Evolutionary conservation across 163 green algal species (phyloP), one percentile per base, ranked within the genome.

Genomic region (Chlorella variabilis): DNA sequence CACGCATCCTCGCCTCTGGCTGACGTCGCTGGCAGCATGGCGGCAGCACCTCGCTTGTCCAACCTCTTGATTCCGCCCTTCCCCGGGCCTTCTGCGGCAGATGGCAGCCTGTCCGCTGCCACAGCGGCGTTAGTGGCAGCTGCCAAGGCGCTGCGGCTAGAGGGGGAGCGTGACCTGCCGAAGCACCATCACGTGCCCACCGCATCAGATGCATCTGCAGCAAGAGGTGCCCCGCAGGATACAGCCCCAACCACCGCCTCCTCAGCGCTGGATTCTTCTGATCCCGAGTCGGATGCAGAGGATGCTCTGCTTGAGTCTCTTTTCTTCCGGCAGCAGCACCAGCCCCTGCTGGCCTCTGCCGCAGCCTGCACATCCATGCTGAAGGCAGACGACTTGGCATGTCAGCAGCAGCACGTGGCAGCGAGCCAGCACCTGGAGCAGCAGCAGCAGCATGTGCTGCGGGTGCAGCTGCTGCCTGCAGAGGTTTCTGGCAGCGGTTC

Each of bases 11-110:
- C 25, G 7, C 70, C 25, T 25, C 4, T 51, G 27, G 65, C 65
- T 34, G 3, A 34, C 11, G 21, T 33, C 2, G 38, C 36, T 51
- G 27, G 65, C 71, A 27, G 29, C 4, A 38, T 2, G 27, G 73
- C 73, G 11, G 36, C 4, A 3, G 36, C 33, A 3, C 73, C 73
- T 5, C 73, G 73, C 27, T 56, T 80, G 36, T 56, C 73, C 27
- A 80, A 80, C 56, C 56, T 80, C 25, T n/a, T 80, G n/a, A 39
- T 80, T 7, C n/a, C 59, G 15, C 71, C n/a, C 70, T 17, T n/a
- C 20, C 9, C 4, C 70, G 4, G 25, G 20, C 34, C 34, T 5
- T 36, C n/a, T 33, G 73, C 59, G 7, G 73, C 29, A 23, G 20
- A 29, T 11, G 38, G 56, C n/a, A 59, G 73, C 56, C 6, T 70